phyloP scores from a whole-genome alignment of 768 basidiomycete species.

The Cyclocybe cylindracea region DNA sequence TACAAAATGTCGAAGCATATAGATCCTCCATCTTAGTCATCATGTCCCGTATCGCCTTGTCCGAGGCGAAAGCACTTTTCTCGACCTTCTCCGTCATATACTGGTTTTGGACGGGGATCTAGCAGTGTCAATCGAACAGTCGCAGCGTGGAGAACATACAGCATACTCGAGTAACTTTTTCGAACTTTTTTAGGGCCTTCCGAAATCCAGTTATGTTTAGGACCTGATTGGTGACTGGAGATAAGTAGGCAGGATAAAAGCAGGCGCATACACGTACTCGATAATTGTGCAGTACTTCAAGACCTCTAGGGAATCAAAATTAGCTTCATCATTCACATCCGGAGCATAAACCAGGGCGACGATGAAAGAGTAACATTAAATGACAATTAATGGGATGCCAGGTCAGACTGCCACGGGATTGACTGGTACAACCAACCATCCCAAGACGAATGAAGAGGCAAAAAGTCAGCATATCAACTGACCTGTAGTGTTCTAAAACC shows the following conservation, averaged over 20 bases:
- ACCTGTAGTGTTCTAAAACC: slow-evolving; percentile 82
- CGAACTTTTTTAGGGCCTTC: slow-evolving; percentile 85
- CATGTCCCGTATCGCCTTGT: slow-evolving; percentile 60
- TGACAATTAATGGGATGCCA: neutral
- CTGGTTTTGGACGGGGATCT: slow-evolving; percentile 71
- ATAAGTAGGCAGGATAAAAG: neutral
- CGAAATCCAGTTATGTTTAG: slow-evolving; percentile 90
- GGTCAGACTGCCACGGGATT: too few species aligned
- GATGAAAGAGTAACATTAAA: neutral
- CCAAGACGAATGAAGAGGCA: neutral
- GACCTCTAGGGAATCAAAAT: slow-evolving; percentile 43
- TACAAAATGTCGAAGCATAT: slow-evolving; percentile 79
- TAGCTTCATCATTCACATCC: neutral
- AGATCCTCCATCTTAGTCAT: slow-evolving; percentile 75
- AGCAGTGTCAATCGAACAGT: neutral
- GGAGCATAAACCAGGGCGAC: neutral
- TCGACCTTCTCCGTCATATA: slow-evolving; percentile 85
- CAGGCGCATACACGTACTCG: slow-evolving; percentile 48
- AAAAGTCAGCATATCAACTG: slow-evolving; percentile 8
- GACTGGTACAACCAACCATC: neutral
- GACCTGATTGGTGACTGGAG: slow-evolving; percentile 41
- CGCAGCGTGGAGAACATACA: neutral
- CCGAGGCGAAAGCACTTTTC: slow-evolving; percentile 65
- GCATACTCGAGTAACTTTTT: slow-evolving; percentile 70
- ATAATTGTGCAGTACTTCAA: slow-evolving; percentile 89